Base-by-base conservation (phyloP, 163 green algal genomes). In the Smithsoniella earleae region DNA sequence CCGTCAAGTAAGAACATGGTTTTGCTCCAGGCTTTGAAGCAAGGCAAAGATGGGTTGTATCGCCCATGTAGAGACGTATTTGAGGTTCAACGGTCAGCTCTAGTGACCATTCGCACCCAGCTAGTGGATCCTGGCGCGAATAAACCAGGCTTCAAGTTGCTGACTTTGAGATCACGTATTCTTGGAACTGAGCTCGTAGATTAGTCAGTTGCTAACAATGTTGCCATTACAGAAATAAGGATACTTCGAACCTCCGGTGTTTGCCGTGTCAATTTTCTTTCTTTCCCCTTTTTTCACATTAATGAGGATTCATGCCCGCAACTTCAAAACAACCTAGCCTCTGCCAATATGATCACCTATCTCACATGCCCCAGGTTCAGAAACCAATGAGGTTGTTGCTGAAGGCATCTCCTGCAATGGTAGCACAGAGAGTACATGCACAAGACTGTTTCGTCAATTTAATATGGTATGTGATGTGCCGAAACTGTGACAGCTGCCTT, bases 21-120 rank as follows among this genome's bases (percentile, higher is more conserved):
- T 43, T 76, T 76, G 74, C 30, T 88, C 49, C 79, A 84, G 36
- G 3, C 62, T 74, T 78, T 92, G 3, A 79, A 82, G 73, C 79
- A 88, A 77, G 83, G 74, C 1, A 25, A 27, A 0, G 87, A 92
- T 65, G 84, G 82, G 3, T 66, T 89, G 36, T 89, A 80, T 77
- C 46, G 82, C 2, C 81, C 82, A 16, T 63, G 58, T 37, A 69
- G 40, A 20, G 44, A 77, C 43, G 62, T 76, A 2, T 77, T 62
- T 52, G 30, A 73, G 66, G 46, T 76, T 64, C 37, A 40, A 3
- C 30, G 30, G 22, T 46, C 55, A 25, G 28, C 2, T 27, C 34
- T 49, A 2, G 27, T 49, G 22, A 22, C 1, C 10, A 64, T 36
- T 31, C 66, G 3, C 2, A 37, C 33, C 3, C 2, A 54, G 38